phyloP scores from a whole-genome alignment of 768 basidiomycete genomes.

The Lentinula lateritia region DNA sequence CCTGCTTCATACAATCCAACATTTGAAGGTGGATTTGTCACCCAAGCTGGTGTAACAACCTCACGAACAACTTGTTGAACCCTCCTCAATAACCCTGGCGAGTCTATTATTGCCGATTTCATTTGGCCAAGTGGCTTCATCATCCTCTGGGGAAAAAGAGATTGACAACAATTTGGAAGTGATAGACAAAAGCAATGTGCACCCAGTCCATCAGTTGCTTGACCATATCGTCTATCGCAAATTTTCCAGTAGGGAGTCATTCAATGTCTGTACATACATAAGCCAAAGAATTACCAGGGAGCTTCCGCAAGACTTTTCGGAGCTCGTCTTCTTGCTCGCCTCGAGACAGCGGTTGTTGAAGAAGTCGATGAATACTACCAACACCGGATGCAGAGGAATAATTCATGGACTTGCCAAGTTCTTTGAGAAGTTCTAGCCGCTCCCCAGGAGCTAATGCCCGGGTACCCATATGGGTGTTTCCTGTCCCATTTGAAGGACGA shows the following conservation, averaged over 20 bases:
- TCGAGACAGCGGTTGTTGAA: neutral
- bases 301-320: neutral
- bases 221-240: neutral
- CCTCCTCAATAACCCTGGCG: neutral
- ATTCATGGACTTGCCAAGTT: neutral
- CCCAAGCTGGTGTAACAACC: constrained; percentile 6
- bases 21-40: constrained; percentile 5
- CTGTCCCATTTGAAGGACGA: neutral
- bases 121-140: neutral
- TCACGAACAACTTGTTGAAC: constrained; percentile 1
- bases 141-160: neutral
- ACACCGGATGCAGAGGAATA: neutral
- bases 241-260: neutral
- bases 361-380: neutral
- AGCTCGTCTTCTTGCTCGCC: neutral
- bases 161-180: neutral
- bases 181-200: neutral
- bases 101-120: too few species aligned
- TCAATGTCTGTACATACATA: neutral
- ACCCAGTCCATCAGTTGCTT: neutral
- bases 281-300: neutral
- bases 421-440: neutral
- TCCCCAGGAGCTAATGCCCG: neutral
- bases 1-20: constrained; percentile 12
- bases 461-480: neutral